phyloP scores from a whole-genome alignment of 208 protist species.

The Leishmania guyanensis region DNA sequence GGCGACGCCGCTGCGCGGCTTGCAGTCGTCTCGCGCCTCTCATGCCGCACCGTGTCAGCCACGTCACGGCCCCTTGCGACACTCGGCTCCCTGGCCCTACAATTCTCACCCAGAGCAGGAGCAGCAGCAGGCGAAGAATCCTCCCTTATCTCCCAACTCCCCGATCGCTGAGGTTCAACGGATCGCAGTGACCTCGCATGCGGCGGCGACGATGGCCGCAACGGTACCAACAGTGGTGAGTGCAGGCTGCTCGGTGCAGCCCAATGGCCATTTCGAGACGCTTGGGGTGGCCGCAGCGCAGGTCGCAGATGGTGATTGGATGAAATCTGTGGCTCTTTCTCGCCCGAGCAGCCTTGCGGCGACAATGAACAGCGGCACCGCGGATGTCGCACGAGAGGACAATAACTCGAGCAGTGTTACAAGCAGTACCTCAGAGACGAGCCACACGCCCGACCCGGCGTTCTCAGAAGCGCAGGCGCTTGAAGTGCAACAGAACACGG shows the following conservation, averaged over 20 bases:
- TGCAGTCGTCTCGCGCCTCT: neutral
- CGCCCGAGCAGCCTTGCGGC: constrained; percentile 7
- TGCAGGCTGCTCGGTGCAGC: neutral
- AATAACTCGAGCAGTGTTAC: neutral
- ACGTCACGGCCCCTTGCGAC: neutral
- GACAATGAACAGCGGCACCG: neutral
- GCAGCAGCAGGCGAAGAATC: neutral
- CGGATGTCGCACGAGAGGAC: neutral
- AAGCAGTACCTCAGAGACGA: neutral
- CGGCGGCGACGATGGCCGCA: neutral
- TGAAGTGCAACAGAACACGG: neutral
- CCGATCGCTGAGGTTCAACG: neutral
- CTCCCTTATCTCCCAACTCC: neutral
- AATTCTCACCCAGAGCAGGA: neutral
- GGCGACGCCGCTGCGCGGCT: neutral
- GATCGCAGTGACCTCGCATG: neutral
- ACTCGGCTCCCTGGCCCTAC: neutral
- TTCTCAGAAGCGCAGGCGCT: neutral
- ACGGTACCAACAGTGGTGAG: neutral
- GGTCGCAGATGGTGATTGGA: neutral
- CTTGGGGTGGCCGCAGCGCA: constrained; percentile 1
- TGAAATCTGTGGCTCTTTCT: neutral
- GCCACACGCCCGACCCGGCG: neutral
- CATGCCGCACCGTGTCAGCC: neutral
- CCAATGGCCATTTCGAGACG: neutral